These are phyloP conservation scores for Trichophyton schoenleinii DNA, from an alignment of 2,329 filamentous ascomycete genomes.

Conservation along the genomic window DNA sequence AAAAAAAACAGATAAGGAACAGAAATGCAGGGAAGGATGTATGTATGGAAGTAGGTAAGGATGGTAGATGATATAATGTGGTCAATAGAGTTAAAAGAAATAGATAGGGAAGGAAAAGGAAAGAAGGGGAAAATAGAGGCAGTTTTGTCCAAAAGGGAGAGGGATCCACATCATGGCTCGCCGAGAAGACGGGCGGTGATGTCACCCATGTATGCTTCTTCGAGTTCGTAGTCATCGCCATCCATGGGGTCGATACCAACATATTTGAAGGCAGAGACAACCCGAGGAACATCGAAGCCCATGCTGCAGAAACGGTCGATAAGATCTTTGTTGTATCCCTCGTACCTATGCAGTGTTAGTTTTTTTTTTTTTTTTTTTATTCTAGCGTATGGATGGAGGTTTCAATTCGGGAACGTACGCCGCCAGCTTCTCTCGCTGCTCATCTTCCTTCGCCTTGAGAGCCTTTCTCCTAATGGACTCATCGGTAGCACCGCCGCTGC, in stretches of 20 bases:
- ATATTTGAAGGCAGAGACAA: slow-evolving; percentile 70
- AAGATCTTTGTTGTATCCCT: slow-evolving; percentile 73
- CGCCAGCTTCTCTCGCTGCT: slow-evolving; percentile 44
- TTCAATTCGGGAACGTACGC: slow-evolving; percentile 31
- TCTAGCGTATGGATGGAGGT: not conserved
- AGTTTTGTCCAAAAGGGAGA: slow-evolving; percentile 6
- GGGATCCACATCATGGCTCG: slow-evolving; percentile 44
- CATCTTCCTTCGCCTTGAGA: slow-evolving; percentile 41
- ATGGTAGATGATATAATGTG: not conserved
- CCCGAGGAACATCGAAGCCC: slow-evolving; percentile 80
- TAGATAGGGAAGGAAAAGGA: not conserved
- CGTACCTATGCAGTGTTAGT: slow-evolving; percentile 46
- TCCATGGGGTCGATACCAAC: slow-evolving; percentile 68
- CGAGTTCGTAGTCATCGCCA: slow-evolving; percentile 72
- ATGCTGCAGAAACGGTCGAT: slow-evolving; percentile 76
- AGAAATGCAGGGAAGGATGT: not conserved
- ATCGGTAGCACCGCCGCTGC: slow-evolving; percentile 41
- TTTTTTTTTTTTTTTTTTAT: too few relatives aligned
- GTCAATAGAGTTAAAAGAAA: not conserved
- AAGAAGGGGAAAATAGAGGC: not conserved
- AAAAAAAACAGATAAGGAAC: not conserved
- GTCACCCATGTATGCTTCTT: slow-evolving; percentile 81
- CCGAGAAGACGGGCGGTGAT: slow-evolving; percentile 75
- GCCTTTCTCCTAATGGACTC: slow-evolving; percentile 44
- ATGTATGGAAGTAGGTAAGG: not conserved